Conservation (phyloP, 176 grass and related monocot species). For the Ensete ventricosum region DNA sequence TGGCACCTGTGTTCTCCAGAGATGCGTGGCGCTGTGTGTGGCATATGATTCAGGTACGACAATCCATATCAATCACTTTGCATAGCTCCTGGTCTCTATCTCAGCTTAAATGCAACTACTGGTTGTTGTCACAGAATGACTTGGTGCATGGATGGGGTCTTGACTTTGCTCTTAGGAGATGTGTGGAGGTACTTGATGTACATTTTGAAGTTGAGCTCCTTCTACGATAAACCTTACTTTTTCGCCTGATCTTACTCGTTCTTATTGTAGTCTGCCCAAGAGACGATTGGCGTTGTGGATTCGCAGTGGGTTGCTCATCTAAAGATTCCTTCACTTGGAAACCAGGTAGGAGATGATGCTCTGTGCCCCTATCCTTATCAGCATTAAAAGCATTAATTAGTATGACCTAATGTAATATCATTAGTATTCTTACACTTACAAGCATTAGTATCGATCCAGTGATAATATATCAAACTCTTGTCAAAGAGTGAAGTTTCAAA, state of each 20-base stretch:
- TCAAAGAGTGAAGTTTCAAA: too few species aligned
- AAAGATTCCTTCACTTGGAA: conserved; percentile 64
- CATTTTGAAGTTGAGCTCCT: background rate
- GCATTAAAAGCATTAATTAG: too few species aligned
- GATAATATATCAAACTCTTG: too few species aligned
- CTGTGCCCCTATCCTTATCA: background rate
- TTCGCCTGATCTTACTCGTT: background rate
- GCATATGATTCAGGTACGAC: conserved; percentile 6
- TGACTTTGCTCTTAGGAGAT: conserved; percentile 68
- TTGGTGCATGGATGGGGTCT: conserved; percentile 95
- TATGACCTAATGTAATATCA: background rate
- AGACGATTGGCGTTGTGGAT: conserved; percentile 76
- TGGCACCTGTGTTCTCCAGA: conserved; percentile 4
- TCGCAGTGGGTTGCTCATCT: conserved; percentile 78
- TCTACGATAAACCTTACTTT: background rate
- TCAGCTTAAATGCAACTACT: background rate
- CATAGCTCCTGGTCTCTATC: background rate
- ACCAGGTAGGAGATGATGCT: conserved; percentile 20
- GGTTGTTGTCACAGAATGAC: conserved; percentile 34
- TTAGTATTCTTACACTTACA: background rate
- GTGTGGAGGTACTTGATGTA: conserved; percentile 50
- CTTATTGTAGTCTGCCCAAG: conserved; percentile 1
- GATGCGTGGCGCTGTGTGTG: conserved; percentile 9
- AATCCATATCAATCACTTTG: background rate
- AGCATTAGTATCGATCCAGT: background rate